Conservation (phyloP, 768 basidiomycete species). For the Xerocomellus amylosporus region DNA sequence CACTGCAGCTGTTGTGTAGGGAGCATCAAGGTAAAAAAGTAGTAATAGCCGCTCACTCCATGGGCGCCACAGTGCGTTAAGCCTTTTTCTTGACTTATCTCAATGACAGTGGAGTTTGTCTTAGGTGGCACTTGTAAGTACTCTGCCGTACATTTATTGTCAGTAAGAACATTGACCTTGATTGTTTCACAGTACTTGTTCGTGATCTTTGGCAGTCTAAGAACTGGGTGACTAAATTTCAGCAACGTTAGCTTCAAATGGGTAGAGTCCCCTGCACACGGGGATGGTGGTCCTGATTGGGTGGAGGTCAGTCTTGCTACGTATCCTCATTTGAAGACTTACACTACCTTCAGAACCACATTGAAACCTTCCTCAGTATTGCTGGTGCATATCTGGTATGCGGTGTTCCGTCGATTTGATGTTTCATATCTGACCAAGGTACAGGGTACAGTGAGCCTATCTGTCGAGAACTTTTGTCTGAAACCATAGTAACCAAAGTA, state of each 20-base stretch:
- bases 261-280: constrained; percentile 86
- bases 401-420: neutral
- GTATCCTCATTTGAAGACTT: neutral
- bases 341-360: constrained; percentile 55
- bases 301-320: constrained; percentile 61
- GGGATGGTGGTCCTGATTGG: constrained; percentile 83
- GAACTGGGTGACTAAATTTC: constrained; percentile 2
- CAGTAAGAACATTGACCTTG: constrained; percentile 4
- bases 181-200: constrained; percentile 85
- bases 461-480: neutral
- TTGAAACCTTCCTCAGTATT: constrained; percentile 81
- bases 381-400: constrained; percentile 84
- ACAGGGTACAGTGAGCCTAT: constrained; percentile 72
- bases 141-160: neutral
- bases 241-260: constrained; percentile 72
- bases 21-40: constrained; percentile 70
- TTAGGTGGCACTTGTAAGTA: constrained; percentile 46
- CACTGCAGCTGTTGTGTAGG: constrained; percentile 34
- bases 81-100: neutral
- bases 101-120: constrained; percentile 39
- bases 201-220: constrained; percentile 29
- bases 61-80: constrained; percentile 71
- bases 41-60: constrained; percentile 82
- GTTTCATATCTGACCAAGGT: neutral
- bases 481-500: neutral